Base-by-base conservation (phyloP, 1,284 basidiomycete species). In the Leccinum huronense region DNA sequence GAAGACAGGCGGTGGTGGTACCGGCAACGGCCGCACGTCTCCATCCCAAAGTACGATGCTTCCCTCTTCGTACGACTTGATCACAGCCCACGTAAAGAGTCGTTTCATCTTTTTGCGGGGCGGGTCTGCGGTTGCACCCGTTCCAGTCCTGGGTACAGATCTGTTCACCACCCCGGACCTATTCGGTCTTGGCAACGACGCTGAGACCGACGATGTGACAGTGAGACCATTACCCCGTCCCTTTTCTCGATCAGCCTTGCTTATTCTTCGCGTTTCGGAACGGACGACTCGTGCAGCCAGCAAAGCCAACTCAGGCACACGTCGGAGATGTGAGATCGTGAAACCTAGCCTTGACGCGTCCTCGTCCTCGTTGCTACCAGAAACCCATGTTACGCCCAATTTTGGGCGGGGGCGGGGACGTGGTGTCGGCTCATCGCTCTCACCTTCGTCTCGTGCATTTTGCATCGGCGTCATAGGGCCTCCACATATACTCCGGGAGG, bases 321-420 rank as follows among this genome's bases (percentile, higher is more conserved):
- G 86, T 8, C 89, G 84, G 1, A 92, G 80, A 69, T 90, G 86
- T 0, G 89, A 90, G 5, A 91, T 73, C 0, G 89, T 87, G 69
- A 88, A 90, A 2, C 88, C 87, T 55, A 78, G 72, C 57, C 38
- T 71, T 9, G 58, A 53, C 19, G 19, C 72, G 30, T 71, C 34
- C 38, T 69, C 45, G 10, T 59, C n/a, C 34, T 64, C 57, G 30
- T 45, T 19, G 33, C 30, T n/a, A n/a, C 11, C 31, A 3, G 42
- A 13, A 13, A 8, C 13, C 4, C 42, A 14, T n/a, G 19, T 61
- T 14, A 23, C 36, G 1, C 16, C 34, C 34, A 8, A 23, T n/a
- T 38, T 16, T 2, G 16, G 2, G 1, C 36, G 61, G 16, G 54
- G 56, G 1, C 55, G 60, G 1, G 73, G 68, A 16, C 67, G 67